phyloP scores from a whole-genome alignment of 2,329 filamentous ascomycete genomes.

The Triangularia setosa region DNA sequence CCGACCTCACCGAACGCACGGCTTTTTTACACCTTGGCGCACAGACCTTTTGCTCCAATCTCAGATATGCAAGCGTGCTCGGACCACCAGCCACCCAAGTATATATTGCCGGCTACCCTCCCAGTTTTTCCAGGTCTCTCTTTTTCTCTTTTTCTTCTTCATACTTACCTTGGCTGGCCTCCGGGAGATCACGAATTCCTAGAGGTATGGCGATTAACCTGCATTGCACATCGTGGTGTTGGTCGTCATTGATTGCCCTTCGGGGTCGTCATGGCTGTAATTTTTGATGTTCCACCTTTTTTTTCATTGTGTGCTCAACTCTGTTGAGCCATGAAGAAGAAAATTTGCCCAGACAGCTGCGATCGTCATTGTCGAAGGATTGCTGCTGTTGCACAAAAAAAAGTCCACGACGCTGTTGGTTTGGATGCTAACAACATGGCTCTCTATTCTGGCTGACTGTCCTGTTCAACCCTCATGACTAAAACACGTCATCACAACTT shows the following conservation, averaged over 20 bases:
- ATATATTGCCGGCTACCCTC: background rate
- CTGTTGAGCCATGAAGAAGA: background rate
- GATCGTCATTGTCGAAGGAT: no score
- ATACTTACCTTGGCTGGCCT: conserved; percentile 6
- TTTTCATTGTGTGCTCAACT: conserved; percentile 1
- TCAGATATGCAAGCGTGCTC: background rate
- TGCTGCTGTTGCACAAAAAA: no score
- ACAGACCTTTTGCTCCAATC: background rate
- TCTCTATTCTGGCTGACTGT: background rate
- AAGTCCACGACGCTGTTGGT: no score
- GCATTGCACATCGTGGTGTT: conserved; percentile 7
- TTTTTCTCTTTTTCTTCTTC: conserved; percentile 6
- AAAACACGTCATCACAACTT: background rate
- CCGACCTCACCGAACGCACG: background rate
- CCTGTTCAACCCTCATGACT: background rate
- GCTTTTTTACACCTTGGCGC: background rate
- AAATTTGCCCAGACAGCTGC: no score
- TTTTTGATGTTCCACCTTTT: conserved; percentile 5
- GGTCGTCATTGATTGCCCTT: background rate
- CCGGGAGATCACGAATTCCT: background rate
- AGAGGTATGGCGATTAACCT: background rate
- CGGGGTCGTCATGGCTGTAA: conserved; percentile 4
- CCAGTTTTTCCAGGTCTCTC: background rate
- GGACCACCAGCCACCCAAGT: background rate
- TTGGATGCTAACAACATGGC: background rate